Conservation (phyloP, 2,329 filamentous ascomycete genomes). For the Alternaria tenuissima region DNA sequence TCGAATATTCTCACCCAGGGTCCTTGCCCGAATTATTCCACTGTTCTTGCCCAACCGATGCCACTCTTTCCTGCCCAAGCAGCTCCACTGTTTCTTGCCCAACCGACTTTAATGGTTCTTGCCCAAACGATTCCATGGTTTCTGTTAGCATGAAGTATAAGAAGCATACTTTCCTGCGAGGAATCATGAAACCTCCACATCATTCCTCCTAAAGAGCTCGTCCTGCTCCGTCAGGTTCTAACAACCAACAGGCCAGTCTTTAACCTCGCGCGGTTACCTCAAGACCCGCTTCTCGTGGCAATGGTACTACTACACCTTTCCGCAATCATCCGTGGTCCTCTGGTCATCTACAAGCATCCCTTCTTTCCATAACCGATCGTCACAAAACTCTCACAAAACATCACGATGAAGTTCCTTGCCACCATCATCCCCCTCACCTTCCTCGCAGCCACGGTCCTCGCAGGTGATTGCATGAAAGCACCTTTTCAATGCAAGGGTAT, state of each 20-base stretch:
- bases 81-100: too few species aligned
- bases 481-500: background rate
- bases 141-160: too few species aligned
- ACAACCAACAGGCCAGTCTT: slow-evolving; percentile 72
- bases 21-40: background rate
- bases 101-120: too few species aligned
- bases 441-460: background rate
- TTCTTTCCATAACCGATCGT: background rate
- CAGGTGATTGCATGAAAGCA: background rate
- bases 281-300: slow-evolving; percentile 95
- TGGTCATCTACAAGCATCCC: too few species aligned
- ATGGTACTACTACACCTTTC: slow-evolving; percentile 87
- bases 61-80: too few species aligned
- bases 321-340: too few species aligned
- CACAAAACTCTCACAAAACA: background rate
- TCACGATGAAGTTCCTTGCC: background rate
- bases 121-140: too few species aligned
- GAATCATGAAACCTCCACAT: too few species aligned
- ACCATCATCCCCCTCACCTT: background rate
- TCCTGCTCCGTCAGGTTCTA: slow-evolving; percentile 12
- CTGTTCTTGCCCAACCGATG: too few species aligned
- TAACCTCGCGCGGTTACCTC: slow-evolving; percentile 97
- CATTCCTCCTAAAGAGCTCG: too few species aligned
- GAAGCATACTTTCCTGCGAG: too few species aligned
- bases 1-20: background rate